Percentiles rank a stretch among this genome's conserved stretches.
Evolutionary conservation across 306 rosid genomes (phyloP).

Genomic region (Dalbergia oliveri): DNA sequence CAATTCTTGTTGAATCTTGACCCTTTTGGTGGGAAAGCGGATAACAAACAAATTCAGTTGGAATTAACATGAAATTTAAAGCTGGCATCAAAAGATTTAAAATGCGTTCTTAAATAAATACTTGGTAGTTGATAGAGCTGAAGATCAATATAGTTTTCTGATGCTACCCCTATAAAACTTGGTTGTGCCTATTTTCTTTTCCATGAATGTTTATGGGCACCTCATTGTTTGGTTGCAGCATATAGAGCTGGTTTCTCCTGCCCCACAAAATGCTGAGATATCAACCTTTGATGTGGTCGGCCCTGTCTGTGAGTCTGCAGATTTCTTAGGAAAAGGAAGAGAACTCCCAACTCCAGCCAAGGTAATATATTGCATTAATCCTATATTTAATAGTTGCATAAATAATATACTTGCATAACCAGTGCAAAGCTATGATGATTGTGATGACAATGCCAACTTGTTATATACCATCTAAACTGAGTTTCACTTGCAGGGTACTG

Average conservation of each 20-base stretch:
- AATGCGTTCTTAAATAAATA: constrained; percentile 17
- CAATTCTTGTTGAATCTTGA: background rate
- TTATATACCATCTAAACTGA: constrained; percentile 39
- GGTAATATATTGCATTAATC: constrained; percentile 46
- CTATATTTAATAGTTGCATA: constrained; percentile 11
- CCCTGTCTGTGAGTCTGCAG: constrained; percentile 68
- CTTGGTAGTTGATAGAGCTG: constrained; percentile 23
- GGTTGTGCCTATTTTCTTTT: background rate
- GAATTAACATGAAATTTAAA: background rate
- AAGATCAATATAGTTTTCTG: background rate
- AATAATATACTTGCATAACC: constrained; percentile 9
- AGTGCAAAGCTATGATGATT: constrained; percentile 15
- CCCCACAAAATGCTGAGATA: constrained; percentile 58
- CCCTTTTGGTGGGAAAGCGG: background rate
- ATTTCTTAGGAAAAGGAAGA: constrained; percentile 64
- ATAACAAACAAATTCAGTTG: background rate
- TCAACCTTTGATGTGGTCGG: constrained; percentile 60
- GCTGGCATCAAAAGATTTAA: constrained; percentile 1
- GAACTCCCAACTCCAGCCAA: constrained; percentile 59
- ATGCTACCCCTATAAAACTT: background rate
- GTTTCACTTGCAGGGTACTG: constrained; percentile 76
- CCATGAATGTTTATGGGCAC: constrained; percentile 15
- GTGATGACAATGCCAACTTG: background rate
- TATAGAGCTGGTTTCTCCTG: constrained; percentile 90
- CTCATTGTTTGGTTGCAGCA: constrained; percentile 67